Evolutionary conservation across 495 filamentous ascomycete genomes (phyloP), one percentile per base, ranked within the genome.

Genomic region (Lepraria neglecta): DNA sequence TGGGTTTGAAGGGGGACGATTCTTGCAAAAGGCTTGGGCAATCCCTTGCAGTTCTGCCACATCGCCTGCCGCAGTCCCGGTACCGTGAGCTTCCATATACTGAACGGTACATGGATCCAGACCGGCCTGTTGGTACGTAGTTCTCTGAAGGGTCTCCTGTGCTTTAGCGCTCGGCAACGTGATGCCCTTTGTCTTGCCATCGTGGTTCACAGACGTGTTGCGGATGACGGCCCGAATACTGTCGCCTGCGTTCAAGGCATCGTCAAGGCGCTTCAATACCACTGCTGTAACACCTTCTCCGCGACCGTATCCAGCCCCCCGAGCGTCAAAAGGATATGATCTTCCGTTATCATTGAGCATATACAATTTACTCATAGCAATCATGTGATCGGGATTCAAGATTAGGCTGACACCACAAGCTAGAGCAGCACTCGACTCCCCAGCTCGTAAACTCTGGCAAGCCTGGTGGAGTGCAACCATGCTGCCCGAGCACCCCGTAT

Each of bases 401-500:
- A 83, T 84, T 15, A 87, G 67, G 64, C 80, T 77, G 52, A n/a
- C n/a, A n/a, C n/a, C n/a, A n/a, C n/a, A n/a, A n/a, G n/a, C n/a
- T n/a, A n/a, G n/a, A n/a, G n/a, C n/a, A n/a, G n/a, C n/a, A n/a
- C n/a, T n/a, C n/a, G n/a, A n/a, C n/a, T n/a, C n/a, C n/a, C n/a
- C n/a, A n/a, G n/a, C n/a, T n/a, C 74, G 71, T n/a, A 84, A 67
- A 35, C 76, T 78, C 66, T 81, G 78, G 27, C 74, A 74, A 6
- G 74, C 81, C 56, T 73, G 71, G 61, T 84, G 76, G 9, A 84
- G 62, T 0, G 79, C 81, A 4, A 75, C 75, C 46, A 83, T 64
- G 2, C 76, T 75, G 1, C 75, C 77, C 5, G 81, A 83, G 60
- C 81, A 84, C 0, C 77, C 81, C 0, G 81, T 83, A 58, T 84